phyloP scores from a whole-genome alignment of 2,329 filamentous ascomycete genomes.

The Thelonectria blattea region DNA sequence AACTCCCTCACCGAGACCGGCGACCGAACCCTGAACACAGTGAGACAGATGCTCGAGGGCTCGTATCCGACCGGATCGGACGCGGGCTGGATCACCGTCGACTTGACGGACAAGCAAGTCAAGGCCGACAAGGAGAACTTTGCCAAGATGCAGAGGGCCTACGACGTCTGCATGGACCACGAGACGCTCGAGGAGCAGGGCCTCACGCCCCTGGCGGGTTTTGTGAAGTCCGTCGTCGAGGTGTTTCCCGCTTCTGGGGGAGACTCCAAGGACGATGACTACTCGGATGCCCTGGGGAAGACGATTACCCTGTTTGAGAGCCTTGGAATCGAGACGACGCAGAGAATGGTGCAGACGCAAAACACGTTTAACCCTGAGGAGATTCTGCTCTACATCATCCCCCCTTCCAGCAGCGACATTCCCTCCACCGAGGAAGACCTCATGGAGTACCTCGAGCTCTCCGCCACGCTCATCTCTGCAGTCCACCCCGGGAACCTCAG shows the following conservation, averaged over 20 bases:
- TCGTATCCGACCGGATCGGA: slow-evolving; percentile 63
- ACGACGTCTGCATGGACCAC: slow-evolving; percentile 71
- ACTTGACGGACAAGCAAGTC: slow-evolving; percentile 42
- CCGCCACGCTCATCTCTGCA: slow-evolving; percentile 5
- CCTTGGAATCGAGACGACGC: slow-evolving; percentile 20
- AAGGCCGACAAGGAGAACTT: slow-evolving; percentile 66
- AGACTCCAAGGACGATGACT: neutral
- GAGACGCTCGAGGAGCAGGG: slow-evolving; percentile 61
- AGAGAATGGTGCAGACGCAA: slow-evolving; percentile 1
- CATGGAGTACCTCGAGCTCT: slow-evolving; percentile 6
- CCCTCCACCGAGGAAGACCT: neutral
- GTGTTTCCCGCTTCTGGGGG: slow-evolving; percentile 8
- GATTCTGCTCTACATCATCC: neutral
- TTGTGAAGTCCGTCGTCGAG: slow-evolving; percentile 51
- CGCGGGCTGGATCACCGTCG: slow-evolving; percentile 20
- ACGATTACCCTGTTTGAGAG: slow-evolving; percentile 21
- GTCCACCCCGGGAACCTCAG: slow-evolving; percentile 16
- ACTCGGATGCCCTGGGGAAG: slow-evolving; percentile 14
- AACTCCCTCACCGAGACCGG: neutral
- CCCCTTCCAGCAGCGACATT: neutral
- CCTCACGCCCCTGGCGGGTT: slow-evolving; percentile 58
- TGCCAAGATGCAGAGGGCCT: slow-evolving; percentile 67
- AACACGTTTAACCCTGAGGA: slow-evolving; percentile 12
- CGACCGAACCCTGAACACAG: neutral
- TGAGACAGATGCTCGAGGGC: slow-evolving; percentile 43